Evolutionary conservation across 331 rosid genomes (phyloP), one percentile per base, ranked within the genome.

Genomic region (Spiraea crenata): DNA sequence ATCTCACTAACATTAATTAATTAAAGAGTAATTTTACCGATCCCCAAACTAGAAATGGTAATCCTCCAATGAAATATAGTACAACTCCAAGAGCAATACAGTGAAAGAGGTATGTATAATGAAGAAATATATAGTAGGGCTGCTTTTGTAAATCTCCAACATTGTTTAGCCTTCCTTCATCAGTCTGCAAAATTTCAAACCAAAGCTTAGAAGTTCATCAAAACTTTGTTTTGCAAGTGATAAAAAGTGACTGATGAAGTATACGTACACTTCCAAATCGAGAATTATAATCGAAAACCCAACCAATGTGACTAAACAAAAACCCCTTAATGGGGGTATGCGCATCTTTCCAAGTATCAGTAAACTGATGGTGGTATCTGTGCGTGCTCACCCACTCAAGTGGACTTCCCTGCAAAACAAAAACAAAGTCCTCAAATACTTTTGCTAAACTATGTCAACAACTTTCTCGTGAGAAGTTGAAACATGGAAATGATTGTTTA

Each of bases 311-410:
- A 50, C 81, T 71, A 41, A 65, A 77, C 81, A 68, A 77, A 1
- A 77, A 31, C 2, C 81, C 81, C 19, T 65, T 17, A 0, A 57
- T 40, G 0, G 81, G 81, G 0, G 69, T 77, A 4, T 77, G 81
- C 3, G 81, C 77, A 20, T 77, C 77, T 10, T 41, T 65, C 20
- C 17, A 42, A 0, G 73, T 63, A 40, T 77, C 81, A 4, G 47
- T 62, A 40, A 71, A 77, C 15, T 65, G 77, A 54, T 77, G 81
- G 4, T 77, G 81, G 39, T 45, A 35, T 11, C 81, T 65, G 5
- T 77, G 77, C 0, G 62, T 48, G 52, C 77, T 77, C 13, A 77
- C 77, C 81, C 81, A 77, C 3, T 77, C 81, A n/a, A 77, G 7
- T 4, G 81, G 77, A 40, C 75, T 70, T 3, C 81, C 62, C 81